Conservation (phyloP, 1,139 yeast genomes). For the Pichia norvegensis region DNA sequence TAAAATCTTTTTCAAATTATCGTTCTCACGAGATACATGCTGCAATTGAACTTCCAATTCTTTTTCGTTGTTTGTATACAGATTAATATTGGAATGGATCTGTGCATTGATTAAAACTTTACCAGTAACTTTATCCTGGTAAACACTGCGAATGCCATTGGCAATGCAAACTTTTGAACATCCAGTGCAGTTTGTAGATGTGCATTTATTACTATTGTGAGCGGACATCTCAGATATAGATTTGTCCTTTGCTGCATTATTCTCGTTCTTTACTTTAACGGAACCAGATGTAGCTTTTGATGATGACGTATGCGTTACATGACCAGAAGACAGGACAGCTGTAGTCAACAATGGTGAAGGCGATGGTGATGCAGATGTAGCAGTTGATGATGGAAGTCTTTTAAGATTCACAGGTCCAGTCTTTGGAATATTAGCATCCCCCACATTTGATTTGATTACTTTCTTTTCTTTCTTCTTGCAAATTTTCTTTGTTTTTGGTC, state of each 20-base stretch:
- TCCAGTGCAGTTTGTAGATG: conserved; percentile 2
- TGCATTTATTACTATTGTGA: neutral
- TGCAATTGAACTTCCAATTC: conserved; percentile 31
- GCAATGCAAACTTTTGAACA: conserved; percentile 6
- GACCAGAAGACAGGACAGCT: neutral
- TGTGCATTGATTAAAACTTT: conserved; percentile 25
- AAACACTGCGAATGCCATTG: conserved; percentile 14
- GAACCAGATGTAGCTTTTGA: neutral
- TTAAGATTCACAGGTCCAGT: neutral
- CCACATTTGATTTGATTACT: neutral
- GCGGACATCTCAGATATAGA: neutral
- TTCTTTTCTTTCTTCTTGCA: conserved; percentile 24
- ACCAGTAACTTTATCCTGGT: conserved; percentile 12
- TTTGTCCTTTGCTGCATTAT: neutral
- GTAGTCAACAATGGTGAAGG: neutral
- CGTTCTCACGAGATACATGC: conserved; percentile 33
- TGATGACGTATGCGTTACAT: neutral
- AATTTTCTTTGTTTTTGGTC: conserved; percentile 52
- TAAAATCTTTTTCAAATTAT: conserved; percentile 32
- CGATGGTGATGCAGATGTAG: neutral
- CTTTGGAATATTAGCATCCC: neutral
- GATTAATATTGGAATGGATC: conserved; percentile 29
- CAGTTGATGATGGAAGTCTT: neutral
- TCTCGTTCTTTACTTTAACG: neutral
- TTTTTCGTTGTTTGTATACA: conserved; percentile 23